These are phyloP conservation scores for Xylaria digitata DNA, from an alignment of 2,329 filamentous ascomycete species.

Conservation along the genomic window DNA sequence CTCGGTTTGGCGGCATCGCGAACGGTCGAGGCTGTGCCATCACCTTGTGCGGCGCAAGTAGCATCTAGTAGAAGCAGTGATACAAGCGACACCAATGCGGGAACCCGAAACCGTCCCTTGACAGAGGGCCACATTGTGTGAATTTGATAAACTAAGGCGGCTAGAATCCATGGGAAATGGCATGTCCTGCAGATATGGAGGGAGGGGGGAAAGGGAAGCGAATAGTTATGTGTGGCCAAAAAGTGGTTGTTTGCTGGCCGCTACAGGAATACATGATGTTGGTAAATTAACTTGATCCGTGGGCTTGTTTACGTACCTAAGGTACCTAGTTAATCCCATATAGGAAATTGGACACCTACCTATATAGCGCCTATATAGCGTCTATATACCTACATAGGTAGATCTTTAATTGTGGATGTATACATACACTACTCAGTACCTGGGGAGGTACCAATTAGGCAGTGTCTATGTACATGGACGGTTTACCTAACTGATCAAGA, in stretches of 20 bases:
- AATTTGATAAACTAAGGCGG: constrained; percentile 30
- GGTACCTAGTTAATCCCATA: too few species aligned
- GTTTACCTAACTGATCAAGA: too few species aligned
- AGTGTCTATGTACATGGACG: too few species aligned
- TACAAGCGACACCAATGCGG: constrained; percentile 35
- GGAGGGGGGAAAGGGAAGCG: too few species aligned
- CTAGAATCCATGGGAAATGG: constrained; percentile 41
- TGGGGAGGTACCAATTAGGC: too few species aligned
- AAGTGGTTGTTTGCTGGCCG: constrained; percentile 13
- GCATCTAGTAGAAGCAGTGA: constrained; percentile 29
- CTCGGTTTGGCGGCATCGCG: constrained; percentile 40
- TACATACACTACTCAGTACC: too few species aligned
- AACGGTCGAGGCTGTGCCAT: constrained; percentile 35
- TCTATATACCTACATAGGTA: too few species aligned
- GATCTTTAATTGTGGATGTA: too few species aligned
- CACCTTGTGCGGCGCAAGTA: constrained; percentile 38
- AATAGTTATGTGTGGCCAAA: not conserved
- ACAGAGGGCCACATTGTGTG: constrained; percentile 44
- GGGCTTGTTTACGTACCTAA: too few species aligned
- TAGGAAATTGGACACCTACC: too few species aligned
- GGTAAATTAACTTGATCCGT: constrained; percentile 5
- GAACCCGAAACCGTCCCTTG: constrained; percentile 37
- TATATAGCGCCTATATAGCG: too few species aligned
- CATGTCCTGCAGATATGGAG: constrained; percentile 22
- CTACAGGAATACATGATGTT: not conserved